Conservation (phyloP, 495 filamentous ascomycete species). For the Neurospora tetrasperma region DNA sequence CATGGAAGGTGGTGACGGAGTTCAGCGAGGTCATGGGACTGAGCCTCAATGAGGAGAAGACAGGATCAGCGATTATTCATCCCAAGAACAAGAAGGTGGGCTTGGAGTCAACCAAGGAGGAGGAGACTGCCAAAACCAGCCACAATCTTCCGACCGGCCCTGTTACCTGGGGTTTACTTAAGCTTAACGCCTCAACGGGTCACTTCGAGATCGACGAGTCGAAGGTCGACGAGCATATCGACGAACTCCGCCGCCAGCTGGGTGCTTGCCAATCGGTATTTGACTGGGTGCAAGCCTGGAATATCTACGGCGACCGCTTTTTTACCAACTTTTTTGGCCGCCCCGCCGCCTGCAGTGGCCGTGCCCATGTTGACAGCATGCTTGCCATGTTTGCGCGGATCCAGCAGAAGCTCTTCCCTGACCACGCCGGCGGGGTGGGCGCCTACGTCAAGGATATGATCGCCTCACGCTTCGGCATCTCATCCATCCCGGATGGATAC, state of each 20-base stretch:
- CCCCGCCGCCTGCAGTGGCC: constrained; percentile 52
- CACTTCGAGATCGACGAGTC: constrained; percentile 51
- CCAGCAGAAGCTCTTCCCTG: constrained; percentile 39
- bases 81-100: constrained; percentile 10
- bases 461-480: constrained; percentile 39
- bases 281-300: constrained; percentile 55
- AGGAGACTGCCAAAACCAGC: not conserved
- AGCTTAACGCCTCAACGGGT: constrained; percentile 42
- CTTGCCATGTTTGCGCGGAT: constrained; percentile 49
- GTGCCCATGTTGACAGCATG: constrained; percentile 53
- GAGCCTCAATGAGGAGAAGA: constrained; percentile 50
- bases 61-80: constrained; percentile 38
- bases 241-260: constrained; percentile 49
- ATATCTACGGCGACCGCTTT: constrained; percentile 53
- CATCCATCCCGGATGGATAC: constrained; percentile 49
- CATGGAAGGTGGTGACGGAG: constrained; percentile 46
- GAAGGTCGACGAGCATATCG: constrained; percentile 50
- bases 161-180: constrained; percentile 55
- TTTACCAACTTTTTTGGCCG: constrained; percentile 56
- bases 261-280: constrained; percentile 43
- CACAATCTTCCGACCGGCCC: constrained; percentile 40
- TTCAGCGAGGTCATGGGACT: constrained; percentile 48
- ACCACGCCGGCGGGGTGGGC: constrained; percentile 12
- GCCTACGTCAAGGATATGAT: constrained; percentile 40
- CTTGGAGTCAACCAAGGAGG: not conserved